Percentiles rank a stretch among this genome's conserved stretches.
Evolutionary conservation across 2,329 filamentous ascomycete genomes (phyloP).

Genomic region (Penicillium sclerotiorum): DNA sequence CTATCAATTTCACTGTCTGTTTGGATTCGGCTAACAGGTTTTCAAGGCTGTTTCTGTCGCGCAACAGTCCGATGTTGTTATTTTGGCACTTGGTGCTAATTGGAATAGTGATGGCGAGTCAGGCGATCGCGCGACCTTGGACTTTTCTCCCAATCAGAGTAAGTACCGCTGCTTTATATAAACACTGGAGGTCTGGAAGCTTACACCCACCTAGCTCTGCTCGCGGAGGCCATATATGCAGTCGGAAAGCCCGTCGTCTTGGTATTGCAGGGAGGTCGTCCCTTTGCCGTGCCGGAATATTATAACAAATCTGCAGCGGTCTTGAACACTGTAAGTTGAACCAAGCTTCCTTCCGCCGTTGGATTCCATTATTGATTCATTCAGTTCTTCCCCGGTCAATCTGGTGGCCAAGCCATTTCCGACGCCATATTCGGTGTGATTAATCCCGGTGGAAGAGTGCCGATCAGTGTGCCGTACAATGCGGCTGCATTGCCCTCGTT

Average conservation of each 20-base stretch:
- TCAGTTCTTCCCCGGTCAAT: conserved; percentile 13
- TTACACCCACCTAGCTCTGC: conserved; percentile 16
- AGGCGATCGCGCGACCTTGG: conserved; percentile 45
- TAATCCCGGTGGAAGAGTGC: conserved; percentile 9
- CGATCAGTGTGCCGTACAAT: conserved; percentile 10
- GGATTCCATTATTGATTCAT: background rate
- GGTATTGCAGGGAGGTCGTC: conserved; percentile 47
- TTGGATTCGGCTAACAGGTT: background rate
- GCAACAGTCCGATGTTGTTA: conserved; percentile 39
- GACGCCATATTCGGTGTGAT: conserved; percentile 6
- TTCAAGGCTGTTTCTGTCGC: conserved; percentile 41
- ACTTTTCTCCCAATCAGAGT: conserved; percentile 42
- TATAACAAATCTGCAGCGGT: conserved; percentile 46
- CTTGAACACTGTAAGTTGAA: conserved; percentile 34
- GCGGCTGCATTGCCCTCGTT: conserved; percentile 9
- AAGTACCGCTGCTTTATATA: too few relatives aligned
- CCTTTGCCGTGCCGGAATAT: conserved; percentile 27
- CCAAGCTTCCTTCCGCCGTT: too few relatives aligned
- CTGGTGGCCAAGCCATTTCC: conserved; percentile 11
- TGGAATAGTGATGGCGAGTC: conserved; percentile 52
- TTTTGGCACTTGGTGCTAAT: conserved; percentile 46
- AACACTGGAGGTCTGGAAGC: too few relatives aligned
- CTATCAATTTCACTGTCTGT: background rate
- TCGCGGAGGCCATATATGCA: conserved; percentile 42
- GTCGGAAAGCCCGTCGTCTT: conserved; percentile 47